phyloP scores from a whole-genome alignment of 768 basidiomycete genomes.

The Tylopilus plumbeoviolaceoides region DNA sequence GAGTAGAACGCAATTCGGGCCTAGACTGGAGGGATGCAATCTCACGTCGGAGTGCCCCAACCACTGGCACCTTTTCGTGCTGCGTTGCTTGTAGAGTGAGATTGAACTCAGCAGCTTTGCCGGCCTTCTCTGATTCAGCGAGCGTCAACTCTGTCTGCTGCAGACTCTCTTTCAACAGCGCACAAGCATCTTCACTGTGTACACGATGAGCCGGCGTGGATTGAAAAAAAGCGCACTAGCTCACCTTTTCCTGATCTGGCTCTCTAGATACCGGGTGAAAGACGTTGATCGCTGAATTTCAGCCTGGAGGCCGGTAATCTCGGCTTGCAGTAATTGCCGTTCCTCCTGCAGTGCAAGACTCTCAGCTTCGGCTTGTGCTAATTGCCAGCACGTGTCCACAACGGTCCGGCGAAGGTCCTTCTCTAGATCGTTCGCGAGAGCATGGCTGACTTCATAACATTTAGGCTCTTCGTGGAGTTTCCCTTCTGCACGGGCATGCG shows the following conservation, averaged over 20 bases:
- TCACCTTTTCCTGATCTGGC: slow-evolving; percentile 59
- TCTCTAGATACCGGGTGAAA: slow-evolving; percentile 57
- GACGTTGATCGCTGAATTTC: slow-evolving; percentile 64
- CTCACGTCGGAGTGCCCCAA: slow-evolving; percentile 55
- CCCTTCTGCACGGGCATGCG: slow-evolving; percentile 32
- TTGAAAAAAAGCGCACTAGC: slow-evolving; percentile 14
- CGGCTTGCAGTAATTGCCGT: slow-evolving; percentile 47
- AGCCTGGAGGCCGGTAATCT: slow-evolving; percentile 57
- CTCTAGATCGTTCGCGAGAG: slow-evolving; percentile 32
- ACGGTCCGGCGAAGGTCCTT: slow-evolving; percentile 37
- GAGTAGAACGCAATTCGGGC: slow-evolving; percentile 50
- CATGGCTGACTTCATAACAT: slow-evolving; percentile 23
- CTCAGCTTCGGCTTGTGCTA: slow-evolving; percentile 39
- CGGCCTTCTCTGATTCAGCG: slow-evolving; percentile 51
- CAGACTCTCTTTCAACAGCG: slow-evolving; percentile 37
- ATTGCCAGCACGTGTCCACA: slow-evolving; percentile 31
- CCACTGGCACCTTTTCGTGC: slow-evolving; percentile 62
- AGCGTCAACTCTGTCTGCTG: slow-evolving; percentile 41
- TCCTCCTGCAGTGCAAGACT: slow-evolving; percentile 52
- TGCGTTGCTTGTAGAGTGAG: slow-evolving; percentile 62
- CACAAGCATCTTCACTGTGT: slow-evolving; percentile 46
- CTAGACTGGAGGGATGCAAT: slow-evolving; percentile 47
- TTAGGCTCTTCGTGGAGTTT: slow-evolving; percentile 21
- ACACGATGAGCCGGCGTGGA: slow-evolving; percentile 4
- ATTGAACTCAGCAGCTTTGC: slow-evolving; percentile 61